These are phyloP conservation scores for Xylaria sp. DNA, from an alignment of 2,329 filamentous ascomycete genomes.

Conservation along the genomic window DNA sequence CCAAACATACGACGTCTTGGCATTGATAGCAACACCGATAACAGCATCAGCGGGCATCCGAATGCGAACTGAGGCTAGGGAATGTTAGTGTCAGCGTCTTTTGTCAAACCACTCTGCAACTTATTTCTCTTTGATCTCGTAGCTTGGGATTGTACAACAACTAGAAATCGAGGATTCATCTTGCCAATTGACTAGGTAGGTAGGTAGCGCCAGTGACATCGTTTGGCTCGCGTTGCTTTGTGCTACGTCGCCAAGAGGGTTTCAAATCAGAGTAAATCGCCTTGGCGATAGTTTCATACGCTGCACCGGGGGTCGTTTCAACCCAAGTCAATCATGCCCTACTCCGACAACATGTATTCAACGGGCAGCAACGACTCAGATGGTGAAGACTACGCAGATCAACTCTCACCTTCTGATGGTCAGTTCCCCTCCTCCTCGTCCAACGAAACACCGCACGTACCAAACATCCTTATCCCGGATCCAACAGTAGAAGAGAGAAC, in stretches of 20 bases:
- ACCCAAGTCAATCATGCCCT: conserved; percentile 55
- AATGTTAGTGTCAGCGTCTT: background rate
- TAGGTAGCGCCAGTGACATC: conserved; percentile 14
- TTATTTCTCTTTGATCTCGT: conserved; percentile 3
- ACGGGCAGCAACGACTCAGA: conserved; percentile 51
- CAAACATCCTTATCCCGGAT: conserved; percentile 62
- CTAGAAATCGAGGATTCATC: background rate
- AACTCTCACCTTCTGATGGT: conserved; percentile 63
- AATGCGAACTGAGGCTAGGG: conserved; percentile 1
- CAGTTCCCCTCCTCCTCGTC: conserved; percentile 61
- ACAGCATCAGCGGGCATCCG: conserved; percentile 14
- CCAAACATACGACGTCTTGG: conserved; percentile 17
- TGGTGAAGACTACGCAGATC: conserved; percentile 50
- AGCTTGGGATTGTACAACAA: conserved; percentile 5
- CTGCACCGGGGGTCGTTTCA: conserved; percentile 45
- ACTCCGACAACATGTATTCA: conserved; percentile 62
- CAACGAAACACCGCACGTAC: conserved; percentile 56
- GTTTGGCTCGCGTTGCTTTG: conserved; percentile 20
- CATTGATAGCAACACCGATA: conserved; percentile 21
- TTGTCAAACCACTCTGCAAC: conserved; percentile 6
- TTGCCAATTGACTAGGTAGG: conserved; percentile 18
- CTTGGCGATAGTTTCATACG: conserved; percentile 50
- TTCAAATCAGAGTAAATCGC: conserved; percentile 40
- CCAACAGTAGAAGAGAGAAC: conserved; percentile 54
- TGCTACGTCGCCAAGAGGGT: conserved; percentile 42